These are phyloP conservation scores for Exophiala mesophila DNA, from an alignment of 2,329 filamentous ascomycete genomes.

Conservation along the genomic window DNA sequence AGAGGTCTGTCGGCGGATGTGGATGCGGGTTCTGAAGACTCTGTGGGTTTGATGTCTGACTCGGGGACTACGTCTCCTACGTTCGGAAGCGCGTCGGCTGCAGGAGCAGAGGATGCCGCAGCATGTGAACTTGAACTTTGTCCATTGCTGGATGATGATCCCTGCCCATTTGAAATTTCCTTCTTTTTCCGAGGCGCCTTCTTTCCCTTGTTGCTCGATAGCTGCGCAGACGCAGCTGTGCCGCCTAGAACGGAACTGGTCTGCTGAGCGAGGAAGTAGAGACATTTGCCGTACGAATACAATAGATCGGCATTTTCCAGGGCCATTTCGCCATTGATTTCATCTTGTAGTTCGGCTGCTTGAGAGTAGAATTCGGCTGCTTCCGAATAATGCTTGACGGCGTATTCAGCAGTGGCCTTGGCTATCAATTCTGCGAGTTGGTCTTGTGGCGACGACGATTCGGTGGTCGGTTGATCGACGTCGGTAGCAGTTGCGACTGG, in stretches of 20 bases:
- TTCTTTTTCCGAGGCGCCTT: conserved; percentile 34
- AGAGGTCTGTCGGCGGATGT: conserved; percentile 61
- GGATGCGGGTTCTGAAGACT: conserved; percentile 28
- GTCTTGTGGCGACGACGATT: conserved; percentile 41
- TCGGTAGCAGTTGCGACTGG: background rate
- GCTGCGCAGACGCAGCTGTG: conserved; percentile 57
- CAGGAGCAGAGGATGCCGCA: background rate
- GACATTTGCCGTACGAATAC: conserved; percentile 86
- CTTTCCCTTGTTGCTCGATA: conserved; percentile 47
- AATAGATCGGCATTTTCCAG: conserved; percentile 89
- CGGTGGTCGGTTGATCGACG: conserved; percentile 9
- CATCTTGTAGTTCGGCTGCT: conserved; percentile 83
- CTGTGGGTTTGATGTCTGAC: conserved; percentile 31
- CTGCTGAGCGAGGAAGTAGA: conserved; percentile 89
- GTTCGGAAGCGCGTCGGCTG: conserved; percentile 29
- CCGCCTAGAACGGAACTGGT: conserved; percentile 93
- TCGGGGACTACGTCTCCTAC: conserved; percentile 42
- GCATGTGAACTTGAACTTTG: conserved; percentile 8
- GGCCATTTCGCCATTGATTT: conserved; percentile 86
- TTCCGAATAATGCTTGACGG: conserved; percentile 79
- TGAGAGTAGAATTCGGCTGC: conserved; percentile 84
- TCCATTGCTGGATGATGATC: conserved; percentile 8
- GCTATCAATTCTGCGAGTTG: conserved; percentile 73
- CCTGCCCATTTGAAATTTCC: conserved; percentile 26
- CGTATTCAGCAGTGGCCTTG: conserved; percentile 78